Conservation (phyloP, 768 basidiomycete species). For the Trametes villosa region DNA sequence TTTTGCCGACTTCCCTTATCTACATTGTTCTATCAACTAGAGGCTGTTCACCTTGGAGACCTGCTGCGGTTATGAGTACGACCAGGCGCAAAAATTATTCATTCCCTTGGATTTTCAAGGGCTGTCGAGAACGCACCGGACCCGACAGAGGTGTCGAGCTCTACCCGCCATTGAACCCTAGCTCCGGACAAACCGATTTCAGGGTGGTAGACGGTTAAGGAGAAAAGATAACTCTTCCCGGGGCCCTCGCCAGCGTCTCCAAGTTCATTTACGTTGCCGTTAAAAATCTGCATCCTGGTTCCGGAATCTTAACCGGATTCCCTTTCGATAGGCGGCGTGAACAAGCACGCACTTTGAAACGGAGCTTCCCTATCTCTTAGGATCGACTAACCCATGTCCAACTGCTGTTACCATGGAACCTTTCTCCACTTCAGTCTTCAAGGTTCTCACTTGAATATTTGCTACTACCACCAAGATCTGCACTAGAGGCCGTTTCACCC, state of each 20-base stretch:
- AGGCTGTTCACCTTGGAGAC: conserved; percentile 84
- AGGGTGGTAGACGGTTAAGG: conserved; percentile 73
- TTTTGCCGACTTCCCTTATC: conserved; percentile 84
- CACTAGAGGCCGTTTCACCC: conserved; percentile 79
- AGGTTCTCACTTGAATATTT: conserved; percentile 88
- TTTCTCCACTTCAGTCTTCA: conserved; percentile 89
- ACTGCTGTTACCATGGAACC: conserved; percentile 87
- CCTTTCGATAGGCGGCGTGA: conserved; percentile 73
- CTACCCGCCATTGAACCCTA: conserved; percentile 75
- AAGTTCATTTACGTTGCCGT: conserved; percentile 72
- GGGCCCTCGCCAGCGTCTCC: conserved; percentile 66
- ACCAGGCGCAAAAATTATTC: conserved; percentile 71
- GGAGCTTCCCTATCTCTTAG: conserved; percentile 78
- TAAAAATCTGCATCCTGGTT: conserved; percentile 73
- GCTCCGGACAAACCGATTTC: conserved; percentile 77
- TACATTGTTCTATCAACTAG: conserved; percentile 82
- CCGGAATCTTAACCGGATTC: conserved; percentile 80
- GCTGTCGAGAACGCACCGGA: conserved; percentile 75
- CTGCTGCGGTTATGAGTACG: conserved; percentile 81
- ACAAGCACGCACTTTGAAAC: conserved; percentile 70
- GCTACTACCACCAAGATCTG: conserved; percentile 90
- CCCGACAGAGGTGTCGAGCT: conserved; percentile 72
- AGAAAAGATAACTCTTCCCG: conserved; percentile 82
- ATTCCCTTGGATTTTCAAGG: conserved; percentile 84
- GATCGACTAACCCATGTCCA: conserved; percentile 87